Evolutionary conservation across 495 filamentous ascomycete genomes (phyloP).

Genomic region (Pyrenula aspistea): DNA sequence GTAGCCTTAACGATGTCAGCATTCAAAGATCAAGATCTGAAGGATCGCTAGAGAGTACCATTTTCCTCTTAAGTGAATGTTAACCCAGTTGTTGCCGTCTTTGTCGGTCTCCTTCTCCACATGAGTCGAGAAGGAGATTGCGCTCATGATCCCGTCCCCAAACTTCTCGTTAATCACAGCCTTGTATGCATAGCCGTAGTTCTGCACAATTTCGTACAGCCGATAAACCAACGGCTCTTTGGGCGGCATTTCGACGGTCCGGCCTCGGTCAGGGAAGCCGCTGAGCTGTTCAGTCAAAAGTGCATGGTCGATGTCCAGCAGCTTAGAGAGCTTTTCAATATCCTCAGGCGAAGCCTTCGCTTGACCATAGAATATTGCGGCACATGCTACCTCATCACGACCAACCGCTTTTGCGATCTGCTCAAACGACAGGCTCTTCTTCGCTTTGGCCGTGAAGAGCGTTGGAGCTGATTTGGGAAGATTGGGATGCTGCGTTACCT

Average conservation of each 20-base stretch:
- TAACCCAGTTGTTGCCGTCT: conserved; percentile 70
- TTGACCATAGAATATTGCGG: conserved; percentile 93
- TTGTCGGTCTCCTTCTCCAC: conserved; percentile 93
- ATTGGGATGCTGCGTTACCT: conserved; percentile 30
- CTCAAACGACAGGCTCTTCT: conserved; percentile 66
- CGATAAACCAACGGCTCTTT: conserved; percentile 89
- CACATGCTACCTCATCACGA: conserved; percentile 80
- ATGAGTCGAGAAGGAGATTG: conserved; percentile 84
- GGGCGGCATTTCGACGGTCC: conserved; percentile 84
- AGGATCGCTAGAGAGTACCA: conserved; percentile 48
- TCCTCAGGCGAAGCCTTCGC: conserved; percentile 70
- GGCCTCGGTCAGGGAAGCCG: conserved; percentile 73
- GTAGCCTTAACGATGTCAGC: conserved; percentile 34
- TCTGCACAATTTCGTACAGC: conserved; percentile 94
- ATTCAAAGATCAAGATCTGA: conserved; percentile 1
- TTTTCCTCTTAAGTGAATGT: conserved; percentile 87
- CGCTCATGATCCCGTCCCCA: conserved; percentile 98
- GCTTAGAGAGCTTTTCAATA: conserved; percentile 52
- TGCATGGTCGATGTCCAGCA: conserved; percentile 51
- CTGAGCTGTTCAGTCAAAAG: conserved; percentile 49
- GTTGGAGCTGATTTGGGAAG: conserved; percentile 59
- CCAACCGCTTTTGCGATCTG: conserved; percentile 63
- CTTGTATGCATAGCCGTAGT: conserved; percentile 96
- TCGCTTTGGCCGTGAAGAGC: conserved; percentile 78
- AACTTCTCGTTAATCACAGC: conserved; percentile 97